Evolutionary conservation across 495 filamentous ascomycete species (phyloP), one percentile per base, ranked within the genome.

Genomic region (Penicillium psychrofluorescens): DNA sequence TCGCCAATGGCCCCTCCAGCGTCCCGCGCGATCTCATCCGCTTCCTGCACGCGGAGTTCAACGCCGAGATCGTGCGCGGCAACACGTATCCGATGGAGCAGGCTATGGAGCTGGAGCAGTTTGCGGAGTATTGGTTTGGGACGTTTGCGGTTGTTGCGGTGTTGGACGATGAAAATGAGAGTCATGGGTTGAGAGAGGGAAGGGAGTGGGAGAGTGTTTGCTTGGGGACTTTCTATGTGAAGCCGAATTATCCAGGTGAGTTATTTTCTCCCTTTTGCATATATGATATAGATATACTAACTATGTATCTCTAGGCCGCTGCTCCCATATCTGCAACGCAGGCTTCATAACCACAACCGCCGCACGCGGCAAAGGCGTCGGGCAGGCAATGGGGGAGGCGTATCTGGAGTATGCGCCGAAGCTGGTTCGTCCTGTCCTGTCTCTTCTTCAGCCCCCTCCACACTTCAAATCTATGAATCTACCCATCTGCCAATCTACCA

Each of bases 161-260:
- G 2, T 66, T 90, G 4, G 89, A 86, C 11, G 76, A 71, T 74
- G 54, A 46, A 36, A 34, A 4, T 7, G 37, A 40, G 8, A 34
- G 30, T 11, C 37, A 48, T 13, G 51, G 52, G 7, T 33, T 79
- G 30, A 41, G 45, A 22, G 62, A 70, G 42, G 75, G 72, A 0
- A 74, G 77, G 51, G 81, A 95, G 58, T 98, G 92, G 92, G 76
- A 81, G 48, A 80, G 72, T 48, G 73, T 84, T 52, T 95, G 90
- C 62, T 67, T 96, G 50, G 92, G 92, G 31, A 95, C 88, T 55
- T 98, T 96, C 60, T 98, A 95, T 72, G 81, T 95, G 61, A 96
- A 95, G 70, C 90, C 92, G 32, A 97, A 98, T 70, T 98, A 98
- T 73, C 92, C 92, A 11, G 92, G 92, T 62, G 72, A 81, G 51